phyloP scores from a whole-genome alignment of 1,284 basidiomycete species.

The Microstroma glucosiphilum region DNA sequence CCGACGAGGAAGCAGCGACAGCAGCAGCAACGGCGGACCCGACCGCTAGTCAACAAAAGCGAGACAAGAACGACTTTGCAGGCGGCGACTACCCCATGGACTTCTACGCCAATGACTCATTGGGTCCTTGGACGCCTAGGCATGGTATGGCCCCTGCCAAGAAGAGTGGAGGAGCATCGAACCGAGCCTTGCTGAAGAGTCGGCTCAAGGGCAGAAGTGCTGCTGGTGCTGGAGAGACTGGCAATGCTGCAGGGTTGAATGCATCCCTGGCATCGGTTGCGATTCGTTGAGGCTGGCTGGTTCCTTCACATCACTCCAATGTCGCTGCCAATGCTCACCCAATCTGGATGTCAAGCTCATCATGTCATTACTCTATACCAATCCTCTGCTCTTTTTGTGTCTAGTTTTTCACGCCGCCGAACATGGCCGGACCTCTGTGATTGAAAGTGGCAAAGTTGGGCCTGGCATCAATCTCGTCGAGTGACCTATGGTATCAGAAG shows the following conservation, averaged over 20 bases:
- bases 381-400: too few species aligned
- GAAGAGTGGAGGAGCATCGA: slow-evolving; percentile 23
- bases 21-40: neutral
- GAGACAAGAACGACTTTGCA: slow-evolving; percentile 31
- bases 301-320: too few species aligned
- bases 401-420: slow-evolving; percentile 11
- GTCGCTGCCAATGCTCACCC: too few species aligned
- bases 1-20: slow-evolving; percentile 1
- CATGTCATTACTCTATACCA: too few species aligned
- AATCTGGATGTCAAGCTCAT: too few species aligned
- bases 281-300: too few species aligned
- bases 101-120: slow-evolving; percentile 74
- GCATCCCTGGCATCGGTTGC: too few species aligned
- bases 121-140: slow-evolving; percentile 55
- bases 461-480: slow-evolving; percentile 72
- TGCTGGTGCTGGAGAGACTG: too few species aligned
- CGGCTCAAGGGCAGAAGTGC: neutral
- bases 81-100: slow-evolving; percentile 80
- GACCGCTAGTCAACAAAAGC: neutral
- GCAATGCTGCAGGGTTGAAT: too few species aligned
- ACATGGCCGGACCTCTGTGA: slow-evolving; percentile 57
- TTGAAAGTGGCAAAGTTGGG: slow-evolving; percentile 65
- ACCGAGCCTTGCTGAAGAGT: slow-evolving; percentile 31
- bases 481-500: slow-evolving; percentile 55
- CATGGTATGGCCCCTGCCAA: slow-evolving; percentile 44